phyloP scores from a whole-genome alignment of 768 basidiomycete species.

The Lentinus tigrinus region DNA sequence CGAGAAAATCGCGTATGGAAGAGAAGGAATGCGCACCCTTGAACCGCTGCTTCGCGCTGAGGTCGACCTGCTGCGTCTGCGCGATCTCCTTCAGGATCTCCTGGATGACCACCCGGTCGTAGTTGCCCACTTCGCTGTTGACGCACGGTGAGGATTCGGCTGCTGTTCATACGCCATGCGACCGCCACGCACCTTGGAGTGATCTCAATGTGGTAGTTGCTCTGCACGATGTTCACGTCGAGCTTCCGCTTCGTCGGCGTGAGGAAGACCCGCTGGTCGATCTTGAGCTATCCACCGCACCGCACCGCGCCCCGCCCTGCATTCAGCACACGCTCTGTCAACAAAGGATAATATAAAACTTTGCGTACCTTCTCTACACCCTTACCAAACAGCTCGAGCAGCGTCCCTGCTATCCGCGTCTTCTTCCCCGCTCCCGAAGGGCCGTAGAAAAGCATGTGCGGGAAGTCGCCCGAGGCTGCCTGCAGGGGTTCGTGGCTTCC shows the following conservation, averaged over 20 bases:
- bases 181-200: conserved; percentile 76
- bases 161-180: neutral
- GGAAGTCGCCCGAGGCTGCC: conserved; percentile 92
- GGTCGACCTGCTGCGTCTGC: conserved; percentile 96
- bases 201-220: conserved; percentile 96
- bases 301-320: neutral
- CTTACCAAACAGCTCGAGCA: conserved; percentile 85
- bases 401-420: conserved; percentile 88
- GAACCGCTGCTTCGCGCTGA: conserved; percentile 93
- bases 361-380: conserved; percentile 84
- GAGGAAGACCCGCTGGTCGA: conserved; percentile 94
- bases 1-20: neutral
- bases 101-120: conserved; percentile 93
- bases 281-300: conserved; percentile 71
- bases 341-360: too few species aligned
- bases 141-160: neutral
- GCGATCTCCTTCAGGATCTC: conserved; percentile 98
- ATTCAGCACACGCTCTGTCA: neutral
- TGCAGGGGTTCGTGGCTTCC: conserved; percentile 26
- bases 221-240: conserved; percentile 95
- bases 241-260: conserved; percentile 93
- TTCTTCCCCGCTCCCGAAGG: conserved; percentile 98
- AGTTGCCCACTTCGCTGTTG: conserved; percentile 89
- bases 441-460: conserved; percentile 96
- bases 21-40: conserved; percentile 62